phyloP scores from a whole-genome alignment of 352 stramenopile genomes.

The Globisporangium cylindrosporum region DNA sequence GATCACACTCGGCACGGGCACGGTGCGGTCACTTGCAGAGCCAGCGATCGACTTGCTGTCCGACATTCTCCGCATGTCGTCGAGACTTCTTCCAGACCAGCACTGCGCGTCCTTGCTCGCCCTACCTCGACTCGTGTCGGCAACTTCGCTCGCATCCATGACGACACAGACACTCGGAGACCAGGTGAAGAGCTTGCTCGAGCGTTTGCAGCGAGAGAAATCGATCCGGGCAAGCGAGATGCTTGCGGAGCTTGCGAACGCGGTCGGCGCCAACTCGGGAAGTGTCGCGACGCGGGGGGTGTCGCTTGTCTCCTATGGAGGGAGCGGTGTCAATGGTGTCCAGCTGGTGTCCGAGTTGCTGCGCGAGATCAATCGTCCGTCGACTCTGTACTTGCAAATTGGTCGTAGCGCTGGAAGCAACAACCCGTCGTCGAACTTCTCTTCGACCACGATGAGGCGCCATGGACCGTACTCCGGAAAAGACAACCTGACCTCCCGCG shows the following conservation, averaged over 20 bases:
- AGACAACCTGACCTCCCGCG: slow-evolving; percentile 75
- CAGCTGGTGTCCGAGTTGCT: slow-evolving; percentile 83
- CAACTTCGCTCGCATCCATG: slow-evolving; percentile 70
- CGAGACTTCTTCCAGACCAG: slow-evolving; percentile 77
- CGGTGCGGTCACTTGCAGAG: slow-evolving; percentile 69
- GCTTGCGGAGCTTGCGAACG: slow-evolving; percentile 76
- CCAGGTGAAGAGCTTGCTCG: slow-evolving; percentile 66
- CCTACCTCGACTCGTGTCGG: slow-evolving; percentile 74
- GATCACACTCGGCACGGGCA: slow-evolving; percentile 76
- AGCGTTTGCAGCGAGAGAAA: slow-evolving; percentile 78
- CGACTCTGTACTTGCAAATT: slow-evolving; percentile 36
- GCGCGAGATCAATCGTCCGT: slow-evolving; percentile 84
- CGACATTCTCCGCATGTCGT: slow-evolving; percentile 83
- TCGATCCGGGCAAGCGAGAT: slow-evolving; percentile 86
- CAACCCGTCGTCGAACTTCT: slow-evolving; percentile 22
- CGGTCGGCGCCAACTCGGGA: slow-evolving; percentile 72
- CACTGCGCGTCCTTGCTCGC: slow-evolving; percentile 79
- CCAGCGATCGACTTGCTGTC: slow-evolving; percentile 82
- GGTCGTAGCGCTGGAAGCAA: slow-evolving; percentile 10
- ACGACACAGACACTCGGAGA: slow-evolving; percentile 71
- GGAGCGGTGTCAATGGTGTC: slow-evolving; percentile 83
- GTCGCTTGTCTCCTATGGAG: slow-evolving; percentile 79
- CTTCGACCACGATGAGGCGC: slow-evolving; percentile 17
- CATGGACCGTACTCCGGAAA: slow-evolving; percentile 23
- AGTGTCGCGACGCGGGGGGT: slow-evolving; percentile 65